Percentiles rank a stretch among this genome's conserved stretches.
These are phyloP conservation scores for Jaminaea rosea DNA, from an alignment of 1,284 basidiomycete species.

Conservation along the genomic window DNA sequence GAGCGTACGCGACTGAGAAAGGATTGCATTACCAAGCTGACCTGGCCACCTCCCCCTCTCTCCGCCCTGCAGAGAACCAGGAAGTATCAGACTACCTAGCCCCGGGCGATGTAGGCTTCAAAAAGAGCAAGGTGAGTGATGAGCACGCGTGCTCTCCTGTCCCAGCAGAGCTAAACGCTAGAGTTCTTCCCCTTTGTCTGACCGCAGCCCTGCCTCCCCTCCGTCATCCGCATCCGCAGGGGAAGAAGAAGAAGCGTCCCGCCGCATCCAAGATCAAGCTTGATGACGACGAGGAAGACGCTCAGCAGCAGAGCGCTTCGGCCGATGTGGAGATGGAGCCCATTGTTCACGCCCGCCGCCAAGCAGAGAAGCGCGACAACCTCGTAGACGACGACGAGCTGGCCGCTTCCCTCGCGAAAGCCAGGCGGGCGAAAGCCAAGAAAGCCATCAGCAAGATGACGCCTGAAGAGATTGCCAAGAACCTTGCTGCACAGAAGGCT, in stretches of 20 bases:
- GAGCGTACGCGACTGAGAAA: too few species aligned
- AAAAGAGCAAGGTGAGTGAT: slow-evolving; percentile 75
- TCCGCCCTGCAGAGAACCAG: slow-evolving; percentile 56
- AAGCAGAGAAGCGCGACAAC: slow-evolving; percentile 46
- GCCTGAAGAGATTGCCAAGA: slow-evolving; percentile 73
- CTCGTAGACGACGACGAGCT: slow-evolving; percentile 98
- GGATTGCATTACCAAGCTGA: too few species aligned
- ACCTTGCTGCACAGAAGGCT: slow-evolving; percentile 58
- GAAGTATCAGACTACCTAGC: slow-evolving; percentile 78
- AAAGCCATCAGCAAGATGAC: slow-evolving; percentile 64
- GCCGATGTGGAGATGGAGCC: slow-evolving; percentile 56
- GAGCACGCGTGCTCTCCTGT: too few species aligned
- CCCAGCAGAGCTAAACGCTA: slow-evolving; percentile 10
- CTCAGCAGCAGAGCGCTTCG: slow-evolving; percentile 17
- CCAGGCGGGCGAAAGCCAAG: slow-evolving; percentile 69
- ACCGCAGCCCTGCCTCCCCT: slow-evolving; percentile 8
- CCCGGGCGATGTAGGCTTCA: slow-evolving; percentile 85
- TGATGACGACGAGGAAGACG: slow-evolving; percentile 57
- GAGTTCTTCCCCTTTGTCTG: background rate
- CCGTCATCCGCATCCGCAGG: background rate
- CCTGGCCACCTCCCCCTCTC: too few species aligned
- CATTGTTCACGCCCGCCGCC: background rate
- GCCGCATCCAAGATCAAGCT: slow-evolving; percentile 67
- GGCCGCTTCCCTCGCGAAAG: slow-evolving; percentile 79
- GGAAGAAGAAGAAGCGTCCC: slow-evolving; percentile 67